phyloP scores from a whole-genome alignment of 768 basidiomycete genomes.

The Lactarius hengduanensis region DNA sequence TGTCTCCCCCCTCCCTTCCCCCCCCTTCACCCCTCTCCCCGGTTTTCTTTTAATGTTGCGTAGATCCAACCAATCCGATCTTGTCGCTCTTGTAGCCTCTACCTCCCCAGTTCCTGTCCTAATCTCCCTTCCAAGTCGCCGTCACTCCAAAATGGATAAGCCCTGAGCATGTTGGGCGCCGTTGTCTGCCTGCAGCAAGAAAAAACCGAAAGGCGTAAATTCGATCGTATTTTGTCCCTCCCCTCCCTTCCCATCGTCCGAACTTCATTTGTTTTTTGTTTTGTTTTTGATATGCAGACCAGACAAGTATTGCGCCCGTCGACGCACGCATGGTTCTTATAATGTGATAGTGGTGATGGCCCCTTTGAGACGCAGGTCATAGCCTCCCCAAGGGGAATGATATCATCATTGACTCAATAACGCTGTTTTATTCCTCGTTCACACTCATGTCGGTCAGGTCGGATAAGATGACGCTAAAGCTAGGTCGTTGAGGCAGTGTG shows the following conservation, averaged over 20 bases:
- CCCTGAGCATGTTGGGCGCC: slow-evolving; percentile 23
- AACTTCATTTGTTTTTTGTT: not conserved
- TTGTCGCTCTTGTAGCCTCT: not conserved
- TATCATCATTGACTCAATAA: slow-evolving; percentile 19
- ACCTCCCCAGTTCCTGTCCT: slow-evolving; percentile 2
- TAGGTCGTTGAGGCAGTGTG: not conserved
- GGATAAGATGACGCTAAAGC: slow-evolving; percentile 15
- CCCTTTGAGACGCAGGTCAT: not conserved
- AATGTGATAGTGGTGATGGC: not conserved
- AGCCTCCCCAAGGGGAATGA: slow-evolving; percentile 17
- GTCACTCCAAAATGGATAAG: slow-evolving; percentile 23
- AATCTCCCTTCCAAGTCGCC: slow-evolving; percentile 22
- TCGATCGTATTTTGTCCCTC: slow-evolving; percentile 17
- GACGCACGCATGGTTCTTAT: not conserved
- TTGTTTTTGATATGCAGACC: not conserved
- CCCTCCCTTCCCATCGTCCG: not conserved
- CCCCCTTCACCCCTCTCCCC: slow-evolving; percentile 8
- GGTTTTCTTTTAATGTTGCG: slow-evolving; percentile 18
- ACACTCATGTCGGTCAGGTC: not conserved
- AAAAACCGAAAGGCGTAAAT: slow-evolving; percentile 3
- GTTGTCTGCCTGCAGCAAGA: not conserved
- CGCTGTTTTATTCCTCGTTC: not conserved
- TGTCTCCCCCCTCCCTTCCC: not conserved
- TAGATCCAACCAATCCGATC: slow-evolving; percentile 21
- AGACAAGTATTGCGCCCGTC: not conserved